Percentiles rank a stretch among this genome's conserved stretches.
phyloP scores from a whole-genome alignment of 305 asterid species.

The Fraxinus angustifolia region DNA sequence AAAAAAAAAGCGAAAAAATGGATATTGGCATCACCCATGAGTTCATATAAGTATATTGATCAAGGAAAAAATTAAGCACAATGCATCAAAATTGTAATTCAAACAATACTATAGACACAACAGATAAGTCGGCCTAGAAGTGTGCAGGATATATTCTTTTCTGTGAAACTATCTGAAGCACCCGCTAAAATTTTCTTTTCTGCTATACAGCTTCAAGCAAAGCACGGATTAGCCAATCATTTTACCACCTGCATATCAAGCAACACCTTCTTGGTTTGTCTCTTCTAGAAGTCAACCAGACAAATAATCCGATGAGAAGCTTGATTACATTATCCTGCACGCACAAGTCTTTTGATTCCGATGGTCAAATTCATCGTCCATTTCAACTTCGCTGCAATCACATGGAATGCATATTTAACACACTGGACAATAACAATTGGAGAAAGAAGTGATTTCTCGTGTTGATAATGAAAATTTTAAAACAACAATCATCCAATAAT shows the following conservation, averaged over 20 bases:
- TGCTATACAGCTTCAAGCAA: slow-evolving; percentile 2
- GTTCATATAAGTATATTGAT: neutral
- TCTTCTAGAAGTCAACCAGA: neutral
- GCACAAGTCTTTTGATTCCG: slow-evolving; percentile 60
- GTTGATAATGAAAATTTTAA: neutral
- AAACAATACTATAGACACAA: slow-evolving; percentile 27
- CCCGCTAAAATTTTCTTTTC: neutral
- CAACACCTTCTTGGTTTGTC: slow-evolving; percentile 11
- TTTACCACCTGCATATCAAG: slow-evolving; percentile 17
- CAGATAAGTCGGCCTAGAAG: slow-evolving; percentile 8
- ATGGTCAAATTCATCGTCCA: slow-evolving; percentile 63
- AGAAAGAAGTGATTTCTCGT: neutral
- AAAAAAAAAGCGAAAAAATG: neutral
- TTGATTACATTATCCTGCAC: slow-evolving; percentile 75
- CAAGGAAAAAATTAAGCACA: slow-evolving; percentile 15
- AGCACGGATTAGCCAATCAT: slow-evolving; percentile 2
- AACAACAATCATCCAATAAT: neutral
- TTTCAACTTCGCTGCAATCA: slow-evolving; percentile 67
- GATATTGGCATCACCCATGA: neutral
- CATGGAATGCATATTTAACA: slow-evolving; percentile 17
- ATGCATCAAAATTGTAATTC: slow-evolving; percentile 32
- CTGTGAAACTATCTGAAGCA: neutral
- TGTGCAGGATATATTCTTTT: neutral
- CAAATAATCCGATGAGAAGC: slow-evolving; percentile 15
- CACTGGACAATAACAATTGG: neutral